phyloP scores from a whole-genome alignment of 2,329 filamentous ascomycete genomes.

The Decorospora gaudefroyi region DNA sequence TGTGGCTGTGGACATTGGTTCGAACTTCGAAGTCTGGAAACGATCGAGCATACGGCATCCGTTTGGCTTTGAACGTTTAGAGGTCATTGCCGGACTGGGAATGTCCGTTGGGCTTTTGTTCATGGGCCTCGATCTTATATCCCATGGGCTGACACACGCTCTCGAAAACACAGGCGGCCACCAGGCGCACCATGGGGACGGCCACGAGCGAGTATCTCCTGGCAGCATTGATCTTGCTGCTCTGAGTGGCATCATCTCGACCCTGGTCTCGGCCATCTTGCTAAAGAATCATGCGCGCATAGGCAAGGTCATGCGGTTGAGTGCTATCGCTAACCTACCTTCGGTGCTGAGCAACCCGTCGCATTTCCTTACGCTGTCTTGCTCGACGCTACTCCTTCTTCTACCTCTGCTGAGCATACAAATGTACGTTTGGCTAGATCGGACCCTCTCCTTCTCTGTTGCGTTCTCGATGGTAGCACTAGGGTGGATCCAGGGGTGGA shows the following conservation, averaged over 20 bases:
- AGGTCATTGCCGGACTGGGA: conserved; percentile 93
- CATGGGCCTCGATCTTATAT: conserved; percentile 93
- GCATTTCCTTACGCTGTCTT: conserved; percentile 90
- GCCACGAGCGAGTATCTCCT: conserved; percentile 68
- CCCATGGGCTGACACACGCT: conserved; percentile 90
- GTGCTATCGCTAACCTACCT: conserved; percentile 79
- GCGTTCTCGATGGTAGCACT: conserved; percentile 87
- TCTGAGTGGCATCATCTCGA: conserved; percentile 78
- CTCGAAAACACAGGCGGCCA: conserved; percentile 75
- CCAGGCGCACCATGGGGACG: conserved; percentile 70
- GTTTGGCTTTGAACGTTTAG: conserved; percentile 86
- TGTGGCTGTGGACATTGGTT: conserved; percentile 87
- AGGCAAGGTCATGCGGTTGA: conserved; percentile 85
- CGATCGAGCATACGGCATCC: conserved; percentile 90
- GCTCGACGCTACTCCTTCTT: conserved; percentile 77
- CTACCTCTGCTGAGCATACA: conserved; percentile 79
- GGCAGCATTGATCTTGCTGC: conserved; percentile 82
- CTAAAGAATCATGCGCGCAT: conserved; percentile 91
- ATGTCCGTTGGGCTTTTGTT: conserved; percentile 97
- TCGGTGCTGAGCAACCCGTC: conserved; percentile 91
- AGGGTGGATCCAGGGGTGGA: conserved; percentile 79
- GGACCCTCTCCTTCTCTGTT: conserved; percentile 77
- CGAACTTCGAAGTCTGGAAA: conserved; percentile 98
- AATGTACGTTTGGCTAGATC: conserved; percentile 83
- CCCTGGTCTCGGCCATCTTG: conserved; percentile 81